Percentiles rank a stretch among this genome's conserved stretches.
These are phyloP conservation scores for Seiridium cupressi DNA, from an alignment of 2,329 filamentous ascomycete genomes.

Conservation along the genomic window DNA sequence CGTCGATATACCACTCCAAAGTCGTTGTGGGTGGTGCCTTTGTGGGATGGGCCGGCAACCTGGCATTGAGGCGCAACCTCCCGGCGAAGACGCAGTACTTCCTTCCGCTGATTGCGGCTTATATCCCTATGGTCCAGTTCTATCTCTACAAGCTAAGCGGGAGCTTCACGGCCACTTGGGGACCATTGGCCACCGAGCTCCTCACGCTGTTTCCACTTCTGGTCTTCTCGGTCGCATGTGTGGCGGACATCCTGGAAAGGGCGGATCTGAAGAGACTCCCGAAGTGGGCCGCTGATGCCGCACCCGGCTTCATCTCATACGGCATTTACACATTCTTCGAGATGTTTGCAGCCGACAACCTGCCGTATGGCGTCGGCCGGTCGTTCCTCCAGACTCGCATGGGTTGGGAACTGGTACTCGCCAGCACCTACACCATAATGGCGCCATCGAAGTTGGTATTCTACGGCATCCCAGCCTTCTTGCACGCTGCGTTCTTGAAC, in stretches of 20 bases:
- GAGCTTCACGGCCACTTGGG: constrained; percentile 64
- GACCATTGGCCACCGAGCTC: constrained; percentile 72
- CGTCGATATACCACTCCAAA: constrained; percentile 68
- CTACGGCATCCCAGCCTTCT: constrained; percentile 67
- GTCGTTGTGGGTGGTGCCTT: constrained; percentile 66
- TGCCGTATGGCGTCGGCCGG: constrained; percentile 55
- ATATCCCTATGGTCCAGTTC: constrained; percentile 71
- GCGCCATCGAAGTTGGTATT: constrained; percentile 68
- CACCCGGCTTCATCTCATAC: constrained; percentile 66
- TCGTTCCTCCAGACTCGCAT: constrained; percentile 67
- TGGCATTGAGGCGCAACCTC: constrained; percentile 50
- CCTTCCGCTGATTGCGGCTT: constrained; percentile 73
- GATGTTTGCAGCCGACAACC: constrained; percentile 32
- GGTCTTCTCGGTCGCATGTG: constrained; percentile 60
- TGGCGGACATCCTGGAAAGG: constrained; percentile 63
- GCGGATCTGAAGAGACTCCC: constrained; percentile 55
- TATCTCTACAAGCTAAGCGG: constrained; percentile 67
- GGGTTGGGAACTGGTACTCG: constrained; percentile 68
- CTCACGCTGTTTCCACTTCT: constrained; percentile 71
- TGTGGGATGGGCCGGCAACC: constrained; percentile 68
- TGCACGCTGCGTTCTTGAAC: constrained; percentile 72
- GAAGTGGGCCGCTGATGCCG: constrained; percentile 58
- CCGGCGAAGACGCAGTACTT: constrained; percentile 48
- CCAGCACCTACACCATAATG: constrained; percentile 61
- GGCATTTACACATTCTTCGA: constrained; percentile 58